Evolutionary conservation across 2,329 filamentous ascomycete genomes (phyloP).

Genomic region (Trichoderma lentiforme): DNA sequence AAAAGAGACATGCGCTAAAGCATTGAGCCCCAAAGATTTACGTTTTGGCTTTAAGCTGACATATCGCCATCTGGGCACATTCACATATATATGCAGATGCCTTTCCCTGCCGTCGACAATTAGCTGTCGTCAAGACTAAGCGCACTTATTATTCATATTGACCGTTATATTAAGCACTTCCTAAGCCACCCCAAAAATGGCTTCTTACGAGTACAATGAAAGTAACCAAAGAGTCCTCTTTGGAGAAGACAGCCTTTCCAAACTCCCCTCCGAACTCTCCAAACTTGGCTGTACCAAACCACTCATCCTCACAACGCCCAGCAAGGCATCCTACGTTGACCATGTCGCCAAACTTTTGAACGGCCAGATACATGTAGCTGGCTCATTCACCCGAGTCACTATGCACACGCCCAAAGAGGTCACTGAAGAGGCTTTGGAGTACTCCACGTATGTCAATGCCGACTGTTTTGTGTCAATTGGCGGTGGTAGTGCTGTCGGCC

Average conservation of each 20-base stretch:
- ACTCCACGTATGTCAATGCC: conserved; percentile 41
- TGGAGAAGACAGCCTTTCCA: conserved; percentile 51
- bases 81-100: background rate
- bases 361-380: conserved; percentile 1
- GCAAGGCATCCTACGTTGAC: background rate
- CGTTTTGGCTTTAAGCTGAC: background rate
- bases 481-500: conserved; percentile 42
- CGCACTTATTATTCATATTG: background rate
- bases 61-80: background rate
- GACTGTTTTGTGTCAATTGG: conserved; percentile 44
- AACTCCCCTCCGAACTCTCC: conserved; percentile 41
- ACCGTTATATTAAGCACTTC: background rate
- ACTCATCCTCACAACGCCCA: conserved; percentile 53
- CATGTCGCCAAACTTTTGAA: background rate
- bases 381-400: conserved; percentile 49
- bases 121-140: background rate
- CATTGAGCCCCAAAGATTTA: background rate
- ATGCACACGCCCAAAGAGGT: conserved; percentile 62
- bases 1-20: background rate
- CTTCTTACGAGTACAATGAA: conserved; percentile 4
- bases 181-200: background rate
- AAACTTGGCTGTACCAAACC: conserved; percentile 48
- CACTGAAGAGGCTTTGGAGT: conserved; percentile 54
- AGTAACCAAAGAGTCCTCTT: conserved; percentile 44
- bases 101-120: background rate